A percentile compares a stretch with the other conserved stretches of the same genome.
These are phyloP conservation scores for Plasmodium falciparum DNA, from an alignment of 169 alveolate species.

Conservation along the genomic window DNA sequence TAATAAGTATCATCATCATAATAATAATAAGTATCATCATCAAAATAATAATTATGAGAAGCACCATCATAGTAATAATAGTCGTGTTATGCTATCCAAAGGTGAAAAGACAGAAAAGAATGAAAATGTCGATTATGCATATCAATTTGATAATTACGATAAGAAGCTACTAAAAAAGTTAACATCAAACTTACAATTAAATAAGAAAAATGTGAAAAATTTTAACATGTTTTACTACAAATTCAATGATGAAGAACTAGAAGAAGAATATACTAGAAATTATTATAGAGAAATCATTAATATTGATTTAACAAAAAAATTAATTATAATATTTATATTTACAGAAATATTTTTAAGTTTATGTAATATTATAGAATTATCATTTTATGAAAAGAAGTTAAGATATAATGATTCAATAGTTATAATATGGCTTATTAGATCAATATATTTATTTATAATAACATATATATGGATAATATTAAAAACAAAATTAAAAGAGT, in stretches of 20 bases:
- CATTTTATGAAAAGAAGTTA: slow-evolving; percentile 54
- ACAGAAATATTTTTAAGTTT: slow-evolving; percentile 86
- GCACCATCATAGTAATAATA: not conserved
- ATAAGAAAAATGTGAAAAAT: slow-evolving; percentile 29
- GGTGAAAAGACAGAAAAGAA: not conserved
- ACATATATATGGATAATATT: slow-evolving; percentile 89
- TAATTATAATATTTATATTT: slow-evolving; percentile 87
- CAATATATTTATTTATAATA: slow-evolving; percentile 85
- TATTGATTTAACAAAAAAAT: slow-evolving; percentile 89
- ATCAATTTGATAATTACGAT: slow-evolving; percentile 58
- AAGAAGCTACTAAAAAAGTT: slow-evolving; percentile 55
- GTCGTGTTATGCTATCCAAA: not conserved
- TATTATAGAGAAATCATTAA: slow-evolving; percentile 89
- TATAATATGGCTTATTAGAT: slow-evolving; percentile 90
- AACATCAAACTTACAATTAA: slow-evolving; percentile 44
- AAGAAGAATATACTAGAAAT: slow-evolving; percentile 88
- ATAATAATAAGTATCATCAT: not conserved
- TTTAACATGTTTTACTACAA: slow-evolving; percentile 75
- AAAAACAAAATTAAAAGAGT: slow-evolving; percentile 73
- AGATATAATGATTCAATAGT: slow-evolving; percentile 77
- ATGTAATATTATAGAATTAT: slow-evolving; percentile 84
- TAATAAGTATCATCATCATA: not conserved
- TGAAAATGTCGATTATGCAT: slow-evolving; percentile 34
- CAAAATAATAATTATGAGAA: slow-evolving; percentile 11
- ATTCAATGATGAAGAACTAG: slow-evolving; percentile 88